Evolutionary conservation across 257 asterid genomes (phyloP).

Genomic region (Primulina eburnea): DNA sequence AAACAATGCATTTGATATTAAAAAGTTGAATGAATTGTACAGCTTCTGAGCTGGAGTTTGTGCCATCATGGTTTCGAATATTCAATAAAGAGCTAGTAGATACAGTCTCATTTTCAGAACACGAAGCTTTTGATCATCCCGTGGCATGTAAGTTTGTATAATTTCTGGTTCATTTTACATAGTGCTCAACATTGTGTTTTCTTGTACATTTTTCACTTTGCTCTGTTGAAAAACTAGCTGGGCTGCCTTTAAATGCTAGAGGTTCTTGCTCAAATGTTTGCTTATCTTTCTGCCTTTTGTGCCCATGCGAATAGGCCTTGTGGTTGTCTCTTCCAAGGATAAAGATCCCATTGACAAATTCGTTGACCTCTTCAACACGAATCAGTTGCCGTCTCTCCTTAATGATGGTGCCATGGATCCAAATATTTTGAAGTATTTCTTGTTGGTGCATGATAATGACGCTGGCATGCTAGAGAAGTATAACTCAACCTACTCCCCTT

Average conservation of each 20-base stretch:
- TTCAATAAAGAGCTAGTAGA: constrained; percentile 83
- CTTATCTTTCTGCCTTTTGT: constrained; percentile 28
- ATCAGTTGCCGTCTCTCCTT: constrained; percentile 79
- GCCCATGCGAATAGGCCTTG: constrained; percentile 59
- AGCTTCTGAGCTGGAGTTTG: constrained; percentile 66
- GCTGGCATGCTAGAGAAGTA: constrained; percentile 72
- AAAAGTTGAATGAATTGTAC: constrained; percentile 29
- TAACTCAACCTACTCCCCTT: constrained; percentile 21
- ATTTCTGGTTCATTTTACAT: constrained; percentile 12
- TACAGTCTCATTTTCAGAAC: constrained; percentile 83
- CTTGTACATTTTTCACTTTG: constrained; percentile 9
- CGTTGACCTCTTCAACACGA: constrained; percentile 76
- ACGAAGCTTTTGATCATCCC: constrained; percentile 98
- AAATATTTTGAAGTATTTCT: constrained; percentile 79
- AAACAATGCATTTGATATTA: background rate
- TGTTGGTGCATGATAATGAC: constrained; percentile 77
- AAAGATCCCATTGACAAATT: constrained; percentile 72
- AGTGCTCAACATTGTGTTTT: constrained; percentile 12
- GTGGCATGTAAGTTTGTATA: constrained; percentile 74
- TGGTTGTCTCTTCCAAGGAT: constrained; percentile 89
- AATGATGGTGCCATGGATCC: constrained; percentile 97
- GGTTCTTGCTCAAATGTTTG: constrained; percentile 22
- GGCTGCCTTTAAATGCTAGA: background rate
- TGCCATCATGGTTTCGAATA: constrained; percentile 85
- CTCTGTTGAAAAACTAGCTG: constrained; percentile 20